Evolutionary conservation across 2,329 filamentous ascomycete species (phyloP).

Genomic region (Mollisia scopiformis): DNA sequence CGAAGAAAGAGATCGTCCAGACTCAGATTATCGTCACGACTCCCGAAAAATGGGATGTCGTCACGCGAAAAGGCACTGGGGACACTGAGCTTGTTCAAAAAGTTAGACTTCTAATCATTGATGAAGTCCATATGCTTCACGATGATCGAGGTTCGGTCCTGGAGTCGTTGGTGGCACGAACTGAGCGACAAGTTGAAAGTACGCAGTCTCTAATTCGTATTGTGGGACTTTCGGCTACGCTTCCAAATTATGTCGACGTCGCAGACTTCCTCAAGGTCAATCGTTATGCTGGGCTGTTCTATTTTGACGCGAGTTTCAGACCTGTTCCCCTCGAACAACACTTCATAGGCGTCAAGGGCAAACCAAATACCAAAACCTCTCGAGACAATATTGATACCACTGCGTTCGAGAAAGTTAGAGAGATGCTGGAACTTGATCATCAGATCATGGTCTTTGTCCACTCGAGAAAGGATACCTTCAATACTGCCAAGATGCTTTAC

Average conservation of each 20-base stretch:
- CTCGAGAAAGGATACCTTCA: constrained; percentile 89
- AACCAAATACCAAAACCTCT: constrained; percentile 77
- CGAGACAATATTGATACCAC: constrained; percentile 87
- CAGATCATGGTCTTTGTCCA: constrained; percentile 99
- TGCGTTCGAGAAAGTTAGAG: constrained; percentile 90
- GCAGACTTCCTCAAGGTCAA: constrained; percentile 98
- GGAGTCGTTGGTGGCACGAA: constrained; percentile 93
- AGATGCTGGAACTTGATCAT: constrained; percentile 90
- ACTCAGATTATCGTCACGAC: constrained; percentile 99
- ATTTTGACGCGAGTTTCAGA: constrained; percentile 94
- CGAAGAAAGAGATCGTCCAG: constrained; percentile 91
- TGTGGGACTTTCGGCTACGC: constrained; percentile 89
- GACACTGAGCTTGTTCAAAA: constrained; percentile 98
- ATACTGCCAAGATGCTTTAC: constrained; percentile 82
- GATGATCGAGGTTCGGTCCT: constrained; percentile 96
- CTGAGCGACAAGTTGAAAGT: constrained; percentile 94
- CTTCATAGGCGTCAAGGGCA: constrained; percentile 95
- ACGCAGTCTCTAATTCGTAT: constrained; percentile 97
- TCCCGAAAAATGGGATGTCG: constrained; percentile 98
- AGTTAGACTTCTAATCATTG: constrained; percentile 92
- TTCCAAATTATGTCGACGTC: constrained; percentile 96
- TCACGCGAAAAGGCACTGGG: constrained; percentile 94
- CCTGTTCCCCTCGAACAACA: constrained; percentile 97
- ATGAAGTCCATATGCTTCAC: constrained; percentile 99
- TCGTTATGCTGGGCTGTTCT: constrained; percentile 88